Evolutionary conservation across 1,284 basidiomycete species (phyloP).

Genomic region (Heterobasidion irregulare): DNA sequence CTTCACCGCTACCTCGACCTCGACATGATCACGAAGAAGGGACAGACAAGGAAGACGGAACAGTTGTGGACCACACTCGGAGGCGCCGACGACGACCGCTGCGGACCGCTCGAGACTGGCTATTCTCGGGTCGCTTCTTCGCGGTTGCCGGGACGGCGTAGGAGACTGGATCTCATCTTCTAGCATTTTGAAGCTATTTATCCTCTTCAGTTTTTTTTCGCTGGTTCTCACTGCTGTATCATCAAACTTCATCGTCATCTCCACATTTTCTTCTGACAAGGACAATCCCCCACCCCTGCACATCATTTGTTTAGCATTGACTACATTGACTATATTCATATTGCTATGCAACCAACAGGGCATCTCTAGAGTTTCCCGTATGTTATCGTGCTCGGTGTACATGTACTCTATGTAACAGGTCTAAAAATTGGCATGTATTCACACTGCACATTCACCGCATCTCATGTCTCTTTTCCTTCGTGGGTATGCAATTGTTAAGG

Average conservation of each 20-base stretch:
- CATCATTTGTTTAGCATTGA: too few species aligned
- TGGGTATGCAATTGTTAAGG: too few species aligned
- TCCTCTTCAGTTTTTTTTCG: not conserved
- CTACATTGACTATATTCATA: too few species aligned
- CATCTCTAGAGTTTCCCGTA: not conserved
- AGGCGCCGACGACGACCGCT: slow-evolving; percentile 32
- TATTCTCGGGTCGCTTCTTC: slow-evolving; percentile 47
- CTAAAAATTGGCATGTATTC: too few species aligned
- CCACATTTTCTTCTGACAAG: not conserved
- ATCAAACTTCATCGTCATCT: not conserved
- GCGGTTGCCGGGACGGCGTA: slow-evolving; percentile 16
- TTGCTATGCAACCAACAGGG: too few species aligned
- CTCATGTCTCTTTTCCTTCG: not conserved
- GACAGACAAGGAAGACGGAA: not conserved
- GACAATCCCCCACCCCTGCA: too few species aligned
- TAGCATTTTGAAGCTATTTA: slow-evolving; percentile 5
- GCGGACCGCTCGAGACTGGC: slow-evolving; percentile 49
- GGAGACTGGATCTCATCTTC: not conserved
- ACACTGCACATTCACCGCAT: not conserved
- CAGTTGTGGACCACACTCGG: slow-evolving; percentile 11
- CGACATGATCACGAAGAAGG: not conserved
- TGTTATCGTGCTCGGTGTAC: not conserved
- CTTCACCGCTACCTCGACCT: not conserved
- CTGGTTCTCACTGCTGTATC: not conserved
- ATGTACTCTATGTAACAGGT: not conserved